Conservation (phyloP, 179 eudicot species). For the Vitellaria paradoxa region DNA sequence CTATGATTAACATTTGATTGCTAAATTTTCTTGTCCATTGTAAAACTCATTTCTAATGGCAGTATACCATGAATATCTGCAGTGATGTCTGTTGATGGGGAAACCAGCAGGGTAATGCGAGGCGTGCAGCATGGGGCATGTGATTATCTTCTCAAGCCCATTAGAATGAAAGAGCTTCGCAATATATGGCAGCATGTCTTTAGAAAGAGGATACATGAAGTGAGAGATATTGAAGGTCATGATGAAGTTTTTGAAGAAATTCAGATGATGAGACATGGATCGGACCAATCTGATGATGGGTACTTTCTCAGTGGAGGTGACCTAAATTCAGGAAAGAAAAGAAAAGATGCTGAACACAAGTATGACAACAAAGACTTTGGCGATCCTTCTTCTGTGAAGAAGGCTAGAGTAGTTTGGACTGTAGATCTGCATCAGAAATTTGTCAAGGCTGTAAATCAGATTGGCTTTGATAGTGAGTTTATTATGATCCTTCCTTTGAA, state of each 20-base stretch:
- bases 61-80: constrained; percentile 19
- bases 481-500: background rate
- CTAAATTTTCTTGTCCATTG: background rate
- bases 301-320: background rate
- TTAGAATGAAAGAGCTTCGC: constrained; percentile 86
- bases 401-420: constrained; percentile 87
- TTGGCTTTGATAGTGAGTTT: constrained; percentile 87
- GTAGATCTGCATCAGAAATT: constrained; percentile 89
- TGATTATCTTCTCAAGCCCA: constrained; percentile 71
- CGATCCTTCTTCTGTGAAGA: constrained; percentile 62
- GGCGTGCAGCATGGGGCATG: constrained; percentile 97
- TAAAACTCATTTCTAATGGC: background rate
- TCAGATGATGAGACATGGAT: constrained; percentile 30
- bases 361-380: constrained; percentile 49
- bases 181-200: constrained; percentile 95
- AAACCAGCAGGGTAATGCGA: constrained; percentile 87
- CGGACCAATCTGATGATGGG: constrained; percentile 48
- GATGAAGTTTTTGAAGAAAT: too few relatives aligned
- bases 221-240: constrained; percentile 51
- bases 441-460: constrained; percentile 80
- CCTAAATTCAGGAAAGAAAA: background rate
- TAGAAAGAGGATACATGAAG: constrained; percentile 77
- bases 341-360: constrained; percentile 29
- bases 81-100: constrained; percentile 99
- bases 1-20: background rate